Evolutionary conservation across 441 rosid genomes (phyloP).

Genomic region (Mallotus japonicus): DNA sequence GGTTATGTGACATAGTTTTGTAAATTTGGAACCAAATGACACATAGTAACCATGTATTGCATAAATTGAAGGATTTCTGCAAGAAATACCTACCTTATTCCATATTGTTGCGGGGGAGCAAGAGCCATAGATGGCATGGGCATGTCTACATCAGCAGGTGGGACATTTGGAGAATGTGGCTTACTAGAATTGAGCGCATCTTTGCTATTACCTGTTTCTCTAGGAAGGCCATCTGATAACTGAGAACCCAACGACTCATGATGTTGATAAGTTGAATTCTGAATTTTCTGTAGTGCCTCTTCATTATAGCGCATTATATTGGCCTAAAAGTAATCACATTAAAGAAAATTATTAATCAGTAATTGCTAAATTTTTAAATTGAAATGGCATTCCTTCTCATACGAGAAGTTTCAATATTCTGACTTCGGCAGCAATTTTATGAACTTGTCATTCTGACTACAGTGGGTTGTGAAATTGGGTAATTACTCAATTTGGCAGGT

Average conservation of each 20-base stretch:
- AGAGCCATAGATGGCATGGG: slow-evolving; percentile 87
- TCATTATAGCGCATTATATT: slow-evolving; percentile 75
- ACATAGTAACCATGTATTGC: slow-evolving; percentile 15
- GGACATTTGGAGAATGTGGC: slow-evolving; percentile 37
- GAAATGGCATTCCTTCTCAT: neutral
- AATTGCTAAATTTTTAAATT: neutral
- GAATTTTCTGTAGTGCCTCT: slow-evolving; percentile 59
- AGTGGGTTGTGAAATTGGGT: neutral
- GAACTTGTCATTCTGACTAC: neutral
- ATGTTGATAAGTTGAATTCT: slow-evolving; percentile 32
- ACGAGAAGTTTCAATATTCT: neutral
- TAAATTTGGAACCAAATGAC: neutral
- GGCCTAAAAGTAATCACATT: slow-evolving; percentile 40
- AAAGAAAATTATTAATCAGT: neutral
- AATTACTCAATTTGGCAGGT: neutral
- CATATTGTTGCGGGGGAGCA: slow-evolving; percentile 53
- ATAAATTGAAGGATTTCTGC: slow-evolving; percentile 1
- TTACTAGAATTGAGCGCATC: slow-evolving; percentile 27
- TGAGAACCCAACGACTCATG: slow-evolving; percentile 51
- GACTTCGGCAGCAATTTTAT: neutral
- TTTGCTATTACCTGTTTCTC: slow-evolving; percentile 24
- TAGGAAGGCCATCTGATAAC: slow-evolving; percentile 38
- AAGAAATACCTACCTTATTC: slow-evolving; percentile 52
- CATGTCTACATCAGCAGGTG: slow-evolving; percentile 64
- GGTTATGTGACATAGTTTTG: neutral